Base-by-base conservation (phyloP, 208 protist species). In the Trypanosoma conorhini region DNA sequence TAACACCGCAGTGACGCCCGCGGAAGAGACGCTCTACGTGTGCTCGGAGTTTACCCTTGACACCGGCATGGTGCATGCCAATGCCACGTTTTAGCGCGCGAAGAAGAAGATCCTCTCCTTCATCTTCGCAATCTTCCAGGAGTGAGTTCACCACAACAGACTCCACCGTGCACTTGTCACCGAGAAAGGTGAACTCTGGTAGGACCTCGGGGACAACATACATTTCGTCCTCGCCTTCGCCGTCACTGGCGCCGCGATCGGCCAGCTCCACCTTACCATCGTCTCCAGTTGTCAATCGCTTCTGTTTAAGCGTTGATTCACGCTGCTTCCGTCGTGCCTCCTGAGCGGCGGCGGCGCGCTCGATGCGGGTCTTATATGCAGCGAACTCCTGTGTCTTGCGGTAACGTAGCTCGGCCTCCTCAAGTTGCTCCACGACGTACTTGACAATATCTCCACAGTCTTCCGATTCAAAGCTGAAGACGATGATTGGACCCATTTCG, bases 21-120 rank as follows among this genome's bases (percentile, higher is more conserved):
- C 97, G 93, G 87, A 98, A 99, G 56, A 99, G 81, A 44, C 85
- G 76, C 69, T 99, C 97, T 60, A 98, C 96, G 54, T 85, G 62
- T 22, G 91, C 78, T 35, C 93, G 83, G 70, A 98, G 91, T 65
- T 90, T 88, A 56, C 88, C 88, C 59, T 91, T 88, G 17, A 98
- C 80, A 33, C 94, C 96, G 31, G 85, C 83, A 80, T 98, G 95
- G 79, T 99, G 96, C 17, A 98, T 82, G 40, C 92, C 96, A 40
- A 99, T 86, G 65, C 96, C 95, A 40, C 92, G 83, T 51, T 85
- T 71, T 19, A 98, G 83, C 7, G 84, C 89, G 26, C 86, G 82
- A 26, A 82, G 69, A 17, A 93, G 68, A 38, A 96, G 79, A 44
- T 82, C 67, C 67, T 94, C 89, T 35, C 86, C 85, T 54, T 82